Evolutionary conservation across 352 stramenopile species (phyloP), one percentile per base, ranked within the genome.

Genomic region (Phytophthora sojae): DNA sequence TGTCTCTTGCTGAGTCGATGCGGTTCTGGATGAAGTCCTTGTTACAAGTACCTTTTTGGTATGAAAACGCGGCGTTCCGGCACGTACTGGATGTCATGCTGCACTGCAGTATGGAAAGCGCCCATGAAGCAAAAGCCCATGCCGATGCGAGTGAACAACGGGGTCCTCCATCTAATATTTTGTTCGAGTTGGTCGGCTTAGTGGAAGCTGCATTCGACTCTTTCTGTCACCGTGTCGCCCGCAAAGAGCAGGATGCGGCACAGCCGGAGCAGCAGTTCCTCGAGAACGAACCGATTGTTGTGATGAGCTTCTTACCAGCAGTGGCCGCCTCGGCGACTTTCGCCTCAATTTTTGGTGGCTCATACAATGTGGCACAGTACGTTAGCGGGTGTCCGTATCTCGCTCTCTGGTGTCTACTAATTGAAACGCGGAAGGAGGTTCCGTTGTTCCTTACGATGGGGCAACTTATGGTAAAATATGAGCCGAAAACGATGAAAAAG

Each of bases 361-460:
- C 76, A 6, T 79, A 73, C 50, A 84, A 95, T 68, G 74, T 82
- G 21, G 73, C 88, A 0, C 83, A 92, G 52, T 93, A 87, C 59
- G 81, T 95, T 1, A 76, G 71, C 12, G 85, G 85, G 0, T 95
- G 86, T 57, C 88, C 88, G 0, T 77, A 80, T 32, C 69, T 95
- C 35, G 75, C 88, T 3, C 62, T 94, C 32, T 95, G 88, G 88
- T 69, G 67, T 39, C 68, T 95, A 23, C 60, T 95, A 21, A 67
- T 91, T 8, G 88, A 95, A 73, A 91, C 87, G n/a, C 80, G 83
- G 23, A 90, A 93, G 67, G 88, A 95, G 65, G 74, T 88, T 5
- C 79, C 82, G 4, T 60, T 95, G 47, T 94, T 93, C 57, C 58
- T 84, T 3, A 76, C 76, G 2, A 83, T 94, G 77, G 88, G 88